Conservation (phyloP, 2,329 filamentous ascomycete genomes). For the Verticillium klebahnii region DNA sequence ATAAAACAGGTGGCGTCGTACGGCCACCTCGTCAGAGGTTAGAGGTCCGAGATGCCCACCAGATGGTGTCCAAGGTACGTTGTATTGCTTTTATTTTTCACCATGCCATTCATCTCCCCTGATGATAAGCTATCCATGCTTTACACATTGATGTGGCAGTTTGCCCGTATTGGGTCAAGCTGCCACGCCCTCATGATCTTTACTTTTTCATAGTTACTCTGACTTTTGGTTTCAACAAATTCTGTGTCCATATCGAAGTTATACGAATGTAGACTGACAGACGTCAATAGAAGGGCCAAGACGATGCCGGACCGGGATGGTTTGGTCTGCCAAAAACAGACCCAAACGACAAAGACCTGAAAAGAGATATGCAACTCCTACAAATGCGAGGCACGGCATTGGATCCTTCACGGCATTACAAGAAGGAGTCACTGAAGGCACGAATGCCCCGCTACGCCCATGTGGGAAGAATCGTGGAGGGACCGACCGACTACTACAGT, state of each 20-base stretch:
- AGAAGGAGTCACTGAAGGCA: constrained; percentile 72
- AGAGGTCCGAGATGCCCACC: not conserved
- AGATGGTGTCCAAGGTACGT: not conserved
- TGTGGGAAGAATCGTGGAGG: constrained; percentile 82
- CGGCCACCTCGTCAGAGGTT: not conserved
- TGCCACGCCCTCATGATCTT: constrained; percentile 53
- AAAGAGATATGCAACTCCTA: constrained; percentile 83
- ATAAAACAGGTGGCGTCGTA: not conserved
- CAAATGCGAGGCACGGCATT: constrained; percentile 78
- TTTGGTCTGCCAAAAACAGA: constrained; percentile 83
- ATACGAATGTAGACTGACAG: not conserved
- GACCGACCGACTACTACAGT: constrained; percentile 82
- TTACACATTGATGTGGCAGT: constrained; percentile 19
- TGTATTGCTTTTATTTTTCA: not conserved
- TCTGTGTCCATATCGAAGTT: too few relatives aligned
- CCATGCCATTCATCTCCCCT: constrained; percentile 14
- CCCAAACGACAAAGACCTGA: constrained; percentile 77
- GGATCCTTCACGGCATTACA: constrained; percentile 86
- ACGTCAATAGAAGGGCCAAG: constrained; percentile 13
- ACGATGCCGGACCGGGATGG: constrained; percentile 76
- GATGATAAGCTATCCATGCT: constrained; percentile 35
- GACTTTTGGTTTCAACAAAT: constrained; percentile 29
- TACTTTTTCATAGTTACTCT: constrained; percentile 69
- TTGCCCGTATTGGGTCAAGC: constrained; percentile 34
- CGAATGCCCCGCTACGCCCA: constrained; percentile 79